A percentile compares a stretch with the other conserved stretches of the same genome.
phyloP scores from a whole-genome alignment of 805 yeast species.

The Candida endomychidarum region DNA sequence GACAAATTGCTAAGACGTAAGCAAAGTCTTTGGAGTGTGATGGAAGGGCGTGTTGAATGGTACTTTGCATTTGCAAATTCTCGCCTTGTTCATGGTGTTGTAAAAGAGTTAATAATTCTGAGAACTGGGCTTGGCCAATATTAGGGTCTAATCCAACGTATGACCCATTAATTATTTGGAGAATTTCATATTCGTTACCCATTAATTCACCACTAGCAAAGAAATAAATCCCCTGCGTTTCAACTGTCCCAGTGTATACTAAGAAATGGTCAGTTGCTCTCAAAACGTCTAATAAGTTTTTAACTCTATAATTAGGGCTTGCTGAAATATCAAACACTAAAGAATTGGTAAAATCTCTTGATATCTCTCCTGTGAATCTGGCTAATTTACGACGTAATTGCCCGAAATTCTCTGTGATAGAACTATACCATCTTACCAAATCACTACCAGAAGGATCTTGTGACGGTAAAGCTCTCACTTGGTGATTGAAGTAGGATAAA shows the following conservation, averaged over 20 bases:
- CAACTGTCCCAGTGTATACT: conserved; percentile 70
- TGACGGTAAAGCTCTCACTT: conserved; percentile 61
- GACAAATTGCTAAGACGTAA: conserved; percentile 70
- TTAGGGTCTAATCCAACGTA: conserved; percentile 37
- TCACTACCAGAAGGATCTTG: conserved; percentile 33
- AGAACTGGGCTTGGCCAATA: conserved; percentile 25
- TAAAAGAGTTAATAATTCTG: conserved; percentile 24
- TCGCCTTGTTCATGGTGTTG: conserved; percentile 20
- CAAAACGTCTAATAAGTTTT: conserved; percentile 55
- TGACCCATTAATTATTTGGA: conserved; percentile 39
- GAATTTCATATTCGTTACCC: conserved; percentile 39
- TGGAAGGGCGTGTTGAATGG: conserved; percentile 18
- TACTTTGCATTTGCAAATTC: conserved; percentile 12
- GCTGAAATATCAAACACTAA: conserved; percentile 53
- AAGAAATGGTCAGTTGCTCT: conserved; percentile 71
- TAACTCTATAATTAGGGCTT: conserved; percentile 44
- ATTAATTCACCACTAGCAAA: conserved; percentile 66
- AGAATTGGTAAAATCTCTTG: conserved; percentile 73
- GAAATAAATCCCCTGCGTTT: conserved; percentile 73
- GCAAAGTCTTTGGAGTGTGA: conserved; percentile 40
- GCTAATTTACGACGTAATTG: conserved; percentile 77
- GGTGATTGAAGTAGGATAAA: conserved; percentile 68
- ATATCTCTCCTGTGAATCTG: conserved; percentile 68
- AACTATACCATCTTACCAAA: conserved; percentile 61
- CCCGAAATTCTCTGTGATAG: conserved; percentile 69